A percentile compares a stretch with the other conserved stretches of the same genome.
phyloP scores from a whole-genome alignment of 1,284 basidiomycete species.

The Vanrija sp. region DNA sequence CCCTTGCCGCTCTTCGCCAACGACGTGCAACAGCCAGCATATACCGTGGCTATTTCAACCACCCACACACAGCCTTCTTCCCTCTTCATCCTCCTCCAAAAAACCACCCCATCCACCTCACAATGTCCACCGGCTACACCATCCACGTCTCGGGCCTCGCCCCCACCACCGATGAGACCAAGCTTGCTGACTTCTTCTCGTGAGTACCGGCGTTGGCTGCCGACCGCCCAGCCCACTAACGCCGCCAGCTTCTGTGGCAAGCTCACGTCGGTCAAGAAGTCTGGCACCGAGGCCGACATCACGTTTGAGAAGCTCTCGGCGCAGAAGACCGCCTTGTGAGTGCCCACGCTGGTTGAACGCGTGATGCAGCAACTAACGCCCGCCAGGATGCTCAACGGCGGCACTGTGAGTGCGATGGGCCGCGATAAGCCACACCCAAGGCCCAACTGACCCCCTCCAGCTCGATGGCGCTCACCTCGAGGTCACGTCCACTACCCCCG shows the following conservation, averaged over 20 bases:
- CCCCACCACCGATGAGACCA: slow-evolving; percentile 47
- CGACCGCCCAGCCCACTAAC: neutral
- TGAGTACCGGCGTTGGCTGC: neutral
- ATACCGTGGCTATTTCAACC: too few species aligned
- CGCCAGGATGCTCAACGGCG: slow-evolving; percentile 46
- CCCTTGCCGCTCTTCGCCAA: too few species aligned
- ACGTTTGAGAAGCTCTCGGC: slow-evolving; percentile 50
- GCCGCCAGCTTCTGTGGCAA: slow-evolving; percentile 44
- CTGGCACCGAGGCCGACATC: slow-evolving; percentile 46
- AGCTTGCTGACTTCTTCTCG: slow-evolving; percentile 50
- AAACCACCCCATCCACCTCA: neutral
- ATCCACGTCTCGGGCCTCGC: slow-evolving; percentile 49
- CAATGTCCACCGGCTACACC: slow-evolving; percentile 34
- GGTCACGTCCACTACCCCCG: slow-evolving; percentile 43
- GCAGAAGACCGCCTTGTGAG: slow-evolving; percentile 48
- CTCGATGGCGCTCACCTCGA: slow-evolving; percentile 51
- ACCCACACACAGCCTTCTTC: neutral
- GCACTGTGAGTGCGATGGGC: slow-evolving; percentile 37
- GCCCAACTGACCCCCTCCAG: slow-evolving; percentile 9
- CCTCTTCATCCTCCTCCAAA: neutral
- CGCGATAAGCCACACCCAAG: neutral
- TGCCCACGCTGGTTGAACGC: neutral
- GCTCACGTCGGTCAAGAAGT: slow-evolving; percentile 45
- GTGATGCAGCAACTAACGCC: neutral
- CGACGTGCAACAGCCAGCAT: too few species aligned